Base-by-base conservation (phyloP, 345 rosid species). In the Euphorbia tirucalli region DNA sequence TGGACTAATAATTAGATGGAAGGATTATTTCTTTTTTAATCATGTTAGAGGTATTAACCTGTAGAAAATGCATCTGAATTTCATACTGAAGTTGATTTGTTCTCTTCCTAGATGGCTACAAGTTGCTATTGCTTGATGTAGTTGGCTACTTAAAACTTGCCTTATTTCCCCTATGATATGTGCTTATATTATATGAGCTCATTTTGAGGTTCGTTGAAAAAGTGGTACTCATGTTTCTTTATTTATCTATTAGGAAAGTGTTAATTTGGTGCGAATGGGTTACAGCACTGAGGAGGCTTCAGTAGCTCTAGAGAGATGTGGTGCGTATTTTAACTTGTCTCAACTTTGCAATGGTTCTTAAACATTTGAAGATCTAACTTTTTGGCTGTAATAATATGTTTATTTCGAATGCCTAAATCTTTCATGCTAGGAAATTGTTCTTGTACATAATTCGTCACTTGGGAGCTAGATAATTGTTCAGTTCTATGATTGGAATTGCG, bases 301-400 rank as follows among this genome's bases (percentile, higher is more conserved):
- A 75, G 70, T 85, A 72, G 97, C 97, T 71, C 43, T 90, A 76
- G 86, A 89, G 84, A 90, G 96, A 92, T 92, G 98, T 56, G 98
- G 98, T 94, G 55, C 8, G 82, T 73, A 43, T 66, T 75, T 27
- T 65, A 68, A 43, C 24, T 41, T 64, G 28, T 7, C 24, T 52
- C 7, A 13, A 52, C 41, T 67, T 49, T 63, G 56, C 24, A 61
- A 69, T 65, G 27, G 60, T 77, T 37, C 41, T 37, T 37, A n/a
- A n/a, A n/a, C n/a, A n/a, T n/a, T n/a, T n/a, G n/a, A n/a, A n/a
- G n/a, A n/a, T n/a, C n/a, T n/a, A n/a, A n/a, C n/a, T n/a, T n/a
- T n/a, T n/a, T n/a, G n/a, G n/a, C n/a, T n/a, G n/a, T n/a, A n/a
- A n/a, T n/a, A n/a, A n/a, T n/a, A n/a, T n/a, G n/a, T n/a, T n/a